These are phyloP conservation scores for Ganoderma leucocontextum DNA, from an alignment of 1,284 basidiomycete species.

Conservation along the genomic window DNA sequence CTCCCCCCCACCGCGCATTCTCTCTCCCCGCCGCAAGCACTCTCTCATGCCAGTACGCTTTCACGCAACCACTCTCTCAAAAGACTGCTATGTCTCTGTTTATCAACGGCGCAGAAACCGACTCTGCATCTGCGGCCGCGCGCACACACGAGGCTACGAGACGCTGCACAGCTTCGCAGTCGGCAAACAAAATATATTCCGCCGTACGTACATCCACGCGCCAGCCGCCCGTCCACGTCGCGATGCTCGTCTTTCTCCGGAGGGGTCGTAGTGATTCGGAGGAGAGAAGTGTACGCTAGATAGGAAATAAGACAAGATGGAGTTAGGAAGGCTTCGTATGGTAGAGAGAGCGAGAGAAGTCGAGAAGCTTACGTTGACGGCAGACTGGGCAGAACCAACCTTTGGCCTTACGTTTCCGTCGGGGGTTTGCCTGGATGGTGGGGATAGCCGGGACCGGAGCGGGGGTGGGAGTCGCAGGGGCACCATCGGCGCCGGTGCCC, in stretches of 20 bases:
- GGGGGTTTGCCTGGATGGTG: slow-evolving; percentile 46
- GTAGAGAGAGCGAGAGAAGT: slow-evolving; percentile 5
- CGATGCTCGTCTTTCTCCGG: slow-evolving; percentile 55
- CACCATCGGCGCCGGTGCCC: slow-evolving; percentile 31
- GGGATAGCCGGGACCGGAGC: slow-evolving; percentile 33
- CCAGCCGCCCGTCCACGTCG: slow-evolving; percentile 46
- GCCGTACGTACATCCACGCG: too few relatives aligned
- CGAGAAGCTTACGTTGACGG: slow-evolving; percentile 74
- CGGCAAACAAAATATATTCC: too few relatives aligned
- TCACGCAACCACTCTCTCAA: too few relatives aligned
- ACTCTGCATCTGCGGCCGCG: too few relatives aligned
- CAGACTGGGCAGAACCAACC: slow-evolving; percentile 96
- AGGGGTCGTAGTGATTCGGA: slow-evolving; percentile 82
- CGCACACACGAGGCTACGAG: too few relatives aligned
- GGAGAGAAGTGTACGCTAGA: slow-evolving; percentile 85
- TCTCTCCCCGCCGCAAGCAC: too few relatives aligned
- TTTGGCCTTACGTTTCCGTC: slow-evolving; percentile 90
- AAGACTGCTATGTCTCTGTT: too few relatives aligned
- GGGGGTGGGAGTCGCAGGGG: slow-evolving; percentile 26
- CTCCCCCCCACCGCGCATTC: too few relatives aligned
- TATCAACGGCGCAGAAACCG: too few relatives aligned
- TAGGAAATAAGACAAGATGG: slow-evolving; percentile 8
- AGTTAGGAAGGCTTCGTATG: too few relatives aligned
- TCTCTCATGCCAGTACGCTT: too few relatives aligned
- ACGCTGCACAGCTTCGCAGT: too few relatives aligned